phyloP scores from a whole-genome alignment of 2,329 filamentous ascomycete genomes.

The Fusarium liriodendri region DNA sequence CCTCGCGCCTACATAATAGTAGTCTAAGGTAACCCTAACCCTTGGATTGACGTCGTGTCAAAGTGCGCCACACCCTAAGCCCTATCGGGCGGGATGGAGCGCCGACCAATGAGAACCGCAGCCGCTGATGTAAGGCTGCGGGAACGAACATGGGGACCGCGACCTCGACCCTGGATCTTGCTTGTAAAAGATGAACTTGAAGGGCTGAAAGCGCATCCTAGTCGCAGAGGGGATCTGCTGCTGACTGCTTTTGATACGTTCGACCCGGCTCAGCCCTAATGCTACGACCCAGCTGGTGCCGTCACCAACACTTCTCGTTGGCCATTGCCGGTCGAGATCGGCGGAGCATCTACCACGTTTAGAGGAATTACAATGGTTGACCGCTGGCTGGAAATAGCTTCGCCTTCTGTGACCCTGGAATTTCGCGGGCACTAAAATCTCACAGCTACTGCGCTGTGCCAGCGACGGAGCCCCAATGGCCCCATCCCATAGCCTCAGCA shows the following conservation, averaged over 20 bases:
- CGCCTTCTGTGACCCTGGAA: slow-evolving; percentile 15
- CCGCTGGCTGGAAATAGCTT: slow-evolving; percentile 17
- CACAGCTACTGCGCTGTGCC: slow-evolving; percentile 20
- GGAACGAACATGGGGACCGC: background rate
- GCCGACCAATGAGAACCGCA: slow-evolving; percentile 8
- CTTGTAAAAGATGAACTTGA: background rate
- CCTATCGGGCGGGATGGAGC: slow-evolving; percentile 15
- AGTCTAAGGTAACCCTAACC: background rate
- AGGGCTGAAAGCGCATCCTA: background rate
- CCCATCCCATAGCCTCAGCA: slow-evolving; percentile 24
- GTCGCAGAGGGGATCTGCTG: background rate
- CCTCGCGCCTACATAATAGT: background rate
- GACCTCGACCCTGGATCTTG: background rate
- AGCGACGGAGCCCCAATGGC: background rate
- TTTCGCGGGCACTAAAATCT: slow-evolving; percentile 32
- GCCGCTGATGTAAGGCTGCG: slow-evolving; percentile 17
- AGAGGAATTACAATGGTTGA: background rate
- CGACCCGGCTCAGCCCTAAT: background rate
- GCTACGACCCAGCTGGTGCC: background rate
- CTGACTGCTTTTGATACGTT: background rate
- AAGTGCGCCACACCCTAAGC: slow-evolving; percentile 13
- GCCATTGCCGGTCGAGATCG: background rate
- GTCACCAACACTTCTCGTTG: background rate
- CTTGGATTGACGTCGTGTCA: background rate
- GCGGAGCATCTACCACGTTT: background rate